A percentile compares a stretch with the other conserved stretches of the same genome.
Evolutionary conservation across 345 rosid genomes (phyloP).

Genomic region (Eucalyptus rudis): DNA sequence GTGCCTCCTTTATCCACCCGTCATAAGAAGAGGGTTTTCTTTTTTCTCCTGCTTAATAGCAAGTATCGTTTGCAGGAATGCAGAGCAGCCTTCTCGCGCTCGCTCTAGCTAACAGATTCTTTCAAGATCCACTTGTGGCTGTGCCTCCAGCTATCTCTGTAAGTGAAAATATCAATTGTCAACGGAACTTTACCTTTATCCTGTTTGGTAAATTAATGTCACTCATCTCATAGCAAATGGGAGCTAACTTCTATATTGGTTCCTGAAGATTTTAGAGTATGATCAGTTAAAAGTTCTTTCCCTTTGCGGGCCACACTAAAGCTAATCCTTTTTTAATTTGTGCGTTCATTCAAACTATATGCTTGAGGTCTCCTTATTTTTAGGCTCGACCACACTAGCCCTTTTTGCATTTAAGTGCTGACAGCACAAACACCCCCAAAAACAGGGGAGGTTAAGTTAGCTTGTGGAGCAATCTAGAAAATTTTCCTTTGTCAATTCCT

Average conservation of each 20-base stretch:
- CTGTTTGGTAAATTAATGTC: not conserved
- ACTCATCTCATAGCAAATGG: not conserved
- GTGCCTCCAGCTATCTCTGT: constrained; percentile 94
- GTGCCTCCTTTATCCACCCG: constrained; percentile 6
- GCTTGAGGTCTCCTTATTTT: not conserved
- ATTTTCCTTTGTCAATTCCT: not conserved
- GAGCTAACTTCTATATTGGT: not conserved
- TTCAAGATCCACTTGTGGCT: constrained; percentile 86
- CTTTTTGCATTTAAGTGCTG: not conserved
- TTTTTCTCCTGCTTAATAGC: not conserved
- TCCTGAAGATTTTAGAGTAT: not conserved
- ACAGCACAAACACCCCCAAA: not conserved
- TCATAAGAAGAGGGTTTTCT: not conserved
- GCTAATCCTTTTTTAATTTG: not conserved
- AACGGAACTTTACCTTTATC: not conserved
- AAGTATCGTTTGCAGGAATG: constrained; percentile 47
- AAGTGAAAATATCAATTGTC: constrained; percentile 5
- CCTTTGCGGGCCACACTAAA: not conserved
- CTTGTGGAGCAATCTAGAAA: not conserved
- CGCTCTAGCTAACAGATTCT: constrained; percentile 83
- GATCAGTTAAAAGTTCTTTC: not conserved
- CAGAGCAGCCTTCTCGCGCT: constrained; percentile 96
- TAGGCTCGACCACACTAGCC: not conserved
- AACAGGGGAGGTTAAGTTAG: not conserved
- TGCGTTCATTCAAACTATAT: not conserved